These are phyloP conservation scores for Thelonectria discophora DNA, from an alignment of 2,329 filamentous ascomycete species.

Conservation along the genomic window DNA sequence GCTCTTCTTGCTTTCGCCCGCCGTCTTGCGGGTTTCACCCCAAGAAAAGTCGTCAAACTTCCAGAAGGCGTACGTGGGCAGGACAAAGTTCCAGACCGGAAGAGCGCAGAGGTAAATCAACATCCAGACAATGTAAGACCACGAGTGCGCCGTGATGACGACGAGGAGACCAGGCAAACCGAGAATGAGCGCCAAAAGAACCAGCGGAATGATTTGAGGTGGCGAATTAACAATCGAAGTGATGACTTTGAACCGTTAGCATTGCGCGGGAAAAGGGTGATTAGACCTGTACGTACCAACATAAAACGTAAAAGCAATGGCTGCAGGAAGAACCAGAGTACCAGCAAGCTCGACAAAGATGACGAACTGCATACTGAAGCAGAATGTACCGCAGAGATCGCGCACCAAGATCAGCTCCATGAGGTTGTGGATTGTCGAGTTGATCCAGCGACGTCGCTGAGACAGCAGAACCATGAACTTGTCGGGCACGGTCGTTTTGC, in stretches of 20 bases:
- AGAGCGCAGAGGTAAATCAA: conserved; percentile 91
- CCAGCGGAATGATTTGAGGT: conserved; percentile 87
- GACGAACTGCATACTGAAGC: conserved; percentile 99
- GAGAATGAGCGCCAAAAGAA: conserved; percentile 88
- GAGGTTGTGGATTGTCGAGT: conserved; percentile 97
- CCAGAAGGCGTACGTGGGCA: conserved; percentile 96
- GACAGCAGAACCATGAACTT: conserved; percentile 91
- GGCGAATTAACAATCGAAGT: conserved; percentile 81
- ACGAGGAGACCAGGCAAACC: conserved; percentile 93
- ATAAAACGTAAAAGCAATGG: conserved; percentile 97
- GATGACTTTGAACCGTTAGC: conserved; percentile 65
- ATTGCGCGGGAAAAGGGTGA: neutral
- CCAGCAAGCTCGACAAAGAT: conserved; percentile 95
- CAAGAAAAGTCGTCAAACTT: conserved; percentile 99
- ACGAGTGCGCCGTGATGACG: conserved; percentile 89
- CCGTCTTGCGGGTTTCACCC: conserved; percentile 97
- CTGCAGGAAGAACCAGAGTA: conserved; percentile 92
- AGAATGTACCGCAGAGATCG: conserved; percentile 97
- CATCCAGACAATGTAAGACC: conserved; percentile 97
- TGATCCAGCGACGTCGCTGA: conserved; percentile 97
- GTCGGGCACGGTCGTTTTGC: conserved; percentile 97
- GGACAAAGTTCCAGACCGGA: conserved; percentile 96
- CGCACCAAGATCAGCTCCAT: conserved; percentile 97
- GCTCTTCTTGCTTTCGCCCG: conserved; percentile 86
- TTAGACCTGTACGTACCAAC: conserved; percentile 71